Percentiles rank a stretch among this genome's conserved stretches.
These are phyloP conservation scores for Phoenix roebelenii DNA, from an alignment of 176 grass and related monocot species.

Conservation along the genomic window DNA sequence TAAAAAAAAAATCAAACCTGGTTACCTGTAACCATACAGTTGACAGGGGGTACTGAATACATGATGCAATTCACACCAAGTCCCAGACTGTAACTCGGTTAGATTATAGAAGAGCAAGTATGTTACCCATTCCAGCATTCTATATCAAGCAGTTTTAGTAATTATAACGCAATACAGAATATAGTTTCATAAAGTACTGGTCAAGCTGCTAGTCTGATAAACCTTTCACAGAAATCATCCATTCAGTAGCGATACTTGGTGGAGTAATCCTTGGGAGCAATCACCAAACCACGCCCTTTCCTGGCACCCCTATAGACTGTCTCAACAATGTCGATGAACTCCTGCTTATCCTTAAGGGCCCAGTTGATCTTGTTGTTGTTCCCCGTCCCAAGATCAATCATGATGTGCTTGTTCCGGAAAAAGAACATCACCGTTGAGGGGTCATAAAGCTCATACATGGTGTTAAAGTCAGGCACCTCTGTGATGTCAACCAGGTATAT, in stretches of 20 bases:
- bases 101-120: too few species aligned
- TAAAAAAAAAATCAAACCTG: too few species aligned
- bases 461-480: conserved; percentile 75
- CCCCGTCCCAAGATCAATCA: conserved; percentile 95
- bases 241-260: conserved; percentile 81
- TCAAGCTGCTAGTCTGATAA: too few species aligned
- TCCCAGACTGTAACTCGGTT: too few species aligned
- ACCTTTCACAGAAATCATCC: too few species aligned
- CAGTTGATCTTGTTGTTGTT: conserved; percentile 98
- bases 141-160: too few species aligned
- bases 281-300: conserved; percentile 72
- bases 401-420: conserved; percentile 95
- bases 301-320: conserved; percentile 83
- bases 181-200: too few species aligned
- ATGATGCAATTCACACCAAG: too few species aligned
- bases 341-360: conserved; percentile 93
- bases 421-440: conserved; percentile 93
- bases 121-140: too few species aligned
- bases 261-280: conserved; percentile 83
- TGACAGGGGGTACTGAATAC: too few species aligned
- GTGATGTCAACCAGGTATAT: conserved; percentile 88
- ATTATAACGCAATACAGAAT: too few species aligned
- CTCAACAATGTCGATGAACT: conserved; percentile 88
- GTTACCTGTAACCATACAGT: too few species aligned
- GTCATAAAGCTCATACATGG: conserved; percentile 92